These are phyloP conservation scores for Tolypocladium cylindrosporum DNA, from an alignment of 2,329 filamentous ascomycete species.

Conservation along the genomic window DNA sequence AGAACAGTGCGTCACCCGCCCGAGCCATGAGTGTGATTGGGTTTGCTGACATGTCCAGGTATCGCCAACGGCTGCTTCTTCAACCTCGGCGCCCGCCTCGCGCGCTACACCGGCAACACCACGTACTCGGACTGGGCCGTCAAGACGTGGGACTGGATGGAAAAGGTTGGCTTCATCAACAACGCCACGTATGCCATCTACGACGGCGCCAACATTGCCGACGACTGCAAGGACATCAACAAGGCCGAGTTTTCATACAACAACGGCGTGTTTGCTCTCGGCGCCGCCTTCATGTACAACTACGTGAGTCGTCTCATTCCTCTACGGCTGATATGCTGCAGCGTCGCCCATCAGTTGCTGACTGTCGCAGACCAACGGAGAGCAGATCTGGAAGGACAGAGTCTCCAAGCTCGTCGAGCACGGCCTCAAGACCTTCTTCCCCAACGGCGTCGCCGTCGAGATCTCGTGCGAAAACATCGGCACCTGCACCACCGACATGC, in stretches of 20 bases:
- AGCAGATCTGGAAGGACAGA: constrained; percentile 39
- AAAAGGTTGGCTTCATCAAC: constrained; percentile 47
- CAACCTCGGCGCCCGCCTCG: constrained; percentile 58
- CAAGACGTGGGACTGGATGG: constrained; percentile 54
- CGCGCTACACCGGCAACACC: constrained; percentile 56
- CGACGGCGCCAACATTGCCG: constrained; percentile 43
- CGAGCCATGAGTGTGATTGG: not conserved
- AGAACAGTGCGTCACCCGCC: constrained; percentile 34
- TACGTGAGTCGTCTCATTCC: constrained; percentile 22
- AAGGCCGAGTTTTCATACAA: constrained; percentile 52
- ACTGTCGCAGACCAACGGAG: constrained; percentile 31
- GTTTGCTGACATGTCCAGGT: not conserved
- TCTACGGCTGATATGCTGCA: not conserved
- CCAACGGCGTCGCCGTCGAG: constrained; percentile 47
- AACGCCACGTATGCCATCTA: constrained; percentile 47
- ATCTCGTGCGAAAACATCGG: constrained; percentile 44
- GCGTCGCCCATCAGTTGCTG: not conserved
- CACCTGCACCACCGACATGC: constrained; percentile 53
- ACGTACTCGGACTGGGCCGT: constrained; percentile 57
- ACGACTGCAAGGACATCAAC: constrained; percentile 45
- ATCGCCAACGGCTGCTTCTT: constrained; percentile 51
- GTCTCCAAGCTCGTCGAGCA: constrained; percentile 29
- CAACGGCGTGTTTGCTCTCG: constrained; percentile 46
- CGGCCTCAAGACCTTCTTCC: constrained; percentile 40
- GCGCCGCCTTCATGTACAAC: constrained; percentile 57